phyloP scores from a whole-genome alignment of 148 eudicot genomes.

The Polygonum aviculare region DNA sequence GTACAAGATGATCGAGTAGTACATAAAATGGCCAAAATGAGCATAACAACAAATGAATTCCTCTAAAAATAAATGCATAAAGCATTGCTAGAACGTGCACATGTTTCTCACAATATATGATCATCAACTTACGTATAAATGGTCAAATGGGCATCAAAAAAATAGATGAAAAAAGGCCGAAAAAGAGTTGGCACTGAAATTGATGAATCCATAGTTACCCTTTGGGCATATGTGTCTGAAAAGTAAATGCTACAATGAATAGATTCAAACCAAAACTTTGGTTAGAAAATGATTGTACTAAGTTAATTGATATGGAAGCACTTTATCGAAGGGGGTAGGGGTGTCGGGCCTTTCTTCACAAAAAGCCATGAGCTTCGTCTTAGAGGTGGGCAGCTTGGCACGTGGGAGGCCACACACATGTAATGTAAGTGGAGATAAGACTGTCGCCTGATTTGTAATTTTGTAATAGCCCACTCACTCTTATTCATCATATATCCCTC shows the following conservation, averaged over 20 bases:
- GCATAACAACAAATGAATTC: neutral
- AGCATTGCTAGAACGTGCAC: neutral
- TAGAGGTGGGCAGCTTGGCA: conserved; percentile 6
- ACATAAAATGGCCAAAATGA: neutral
- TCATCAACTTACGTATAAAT: too few species aligned
- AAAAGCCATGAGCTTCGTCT: neutral
- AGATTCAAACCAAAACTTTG: neutral
- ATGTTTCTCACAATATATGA: neutral
- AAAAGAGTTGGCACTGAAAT: neutral
- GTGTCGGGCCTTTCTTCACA: conserved; percentile 6
- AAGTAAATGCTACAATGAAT: neutral
- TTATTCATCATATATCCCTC: neutral
- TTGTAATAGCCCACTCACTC: neutral
- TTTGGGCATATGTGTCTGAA: neutral
- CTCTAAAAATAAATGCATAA: too few species aligned
- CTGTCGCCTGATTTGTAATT: conserved; percentile 3
- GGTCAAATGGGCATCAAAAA: neutral
- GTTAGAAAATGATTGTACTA: neutral
- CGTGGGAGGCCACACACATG: conserved; percentile 7
- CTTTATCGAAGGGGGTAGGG: neutral
- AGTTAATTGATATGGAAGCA: neutral
- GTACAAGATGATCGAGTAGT: neutral
- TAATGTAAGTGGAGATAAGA: conserved; percentile 4
- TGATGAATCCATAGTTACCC: neutral
- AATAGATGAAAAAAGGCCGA: neutral